Conservation (phyloP, 495 filamentous ascomycete species). For the Neurospora terricola region DNA sequence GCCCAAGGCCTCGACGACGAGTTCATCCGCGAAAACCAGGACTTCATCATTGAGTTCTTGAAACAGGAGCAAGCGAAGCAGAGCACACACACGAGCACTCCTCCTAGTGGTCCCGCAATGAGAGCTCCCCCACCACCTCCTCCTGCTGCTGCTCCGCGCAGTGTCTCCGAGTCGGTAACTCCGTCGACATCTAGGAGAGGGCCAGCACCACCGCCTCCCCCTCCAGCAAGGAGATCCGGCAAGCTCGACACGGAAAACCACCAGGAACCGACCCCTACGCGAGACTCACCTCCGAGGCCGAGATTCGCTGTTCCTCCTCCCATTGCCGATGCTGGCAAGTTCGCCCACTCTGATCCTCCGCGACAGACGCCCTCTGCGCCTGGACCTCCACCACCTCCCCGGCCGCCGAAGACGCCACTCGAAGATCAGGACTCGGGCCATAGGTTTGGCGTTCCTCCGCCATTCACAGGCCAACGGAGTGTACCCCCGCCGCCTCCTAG, state of each 20-base stretch:
- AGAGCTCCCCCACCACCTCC: slow-evolving; percentile 53
- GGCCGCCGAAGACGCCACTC: slow-evolving; percentile 77
- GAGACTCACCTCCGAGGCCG: slow-evolving; percentile 48
- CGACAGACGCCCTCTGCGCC: slow-evolving; percentile 52
- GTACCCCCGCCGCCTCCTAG: slow-evolving; percentile 67
- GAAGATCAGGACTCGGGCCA: slow-evolving; percentile 45
- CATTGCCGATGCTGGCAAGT: slow-evolving; percentile 77
- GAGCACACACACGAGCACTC: slow-evolving; percentile 37
- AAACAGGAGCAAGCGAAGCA: slow-evolving; percentile 60
- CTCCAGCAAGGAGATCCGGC: slow-evolving; percentile 56
- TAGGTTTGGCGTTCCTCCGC: slow-evolving; percentile 72
- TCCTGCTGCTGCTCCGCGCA: slow-evolving; percentile 25
- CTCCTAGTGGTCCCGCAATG: slow-evolving; percentile 18
- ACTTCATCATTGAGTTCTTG: slow-evolving; percentile 90
- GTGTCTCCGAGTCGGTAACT: slow-evolving; percentile 17
- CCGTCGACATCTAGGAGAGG: slow-evolving; percentile 55
- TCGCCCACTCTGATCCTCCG: slow-evolving; percentile 44
- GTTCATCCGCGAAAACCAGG: slow-evolving; percentile 82
- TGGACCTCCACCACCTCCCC: slow-evolving; percentile 74
- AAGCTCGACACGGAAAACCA: slow-evolving; percentile 28
- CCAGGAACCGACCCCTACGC: slow-evolving; percentile 44
- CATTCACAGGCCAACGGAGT: slow-evolving; percentile 62
- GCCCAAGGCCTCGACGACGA: slow-evolving; percentile 88
- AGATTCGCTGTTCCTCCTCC: slow-evolving; percentile 78
- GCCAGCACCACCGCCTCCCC: slow-evolving; percentile 76